Conservation (phyloP, 192 early-diverging fungal genomes). For the Umbelopsis vinacea region DNA sequence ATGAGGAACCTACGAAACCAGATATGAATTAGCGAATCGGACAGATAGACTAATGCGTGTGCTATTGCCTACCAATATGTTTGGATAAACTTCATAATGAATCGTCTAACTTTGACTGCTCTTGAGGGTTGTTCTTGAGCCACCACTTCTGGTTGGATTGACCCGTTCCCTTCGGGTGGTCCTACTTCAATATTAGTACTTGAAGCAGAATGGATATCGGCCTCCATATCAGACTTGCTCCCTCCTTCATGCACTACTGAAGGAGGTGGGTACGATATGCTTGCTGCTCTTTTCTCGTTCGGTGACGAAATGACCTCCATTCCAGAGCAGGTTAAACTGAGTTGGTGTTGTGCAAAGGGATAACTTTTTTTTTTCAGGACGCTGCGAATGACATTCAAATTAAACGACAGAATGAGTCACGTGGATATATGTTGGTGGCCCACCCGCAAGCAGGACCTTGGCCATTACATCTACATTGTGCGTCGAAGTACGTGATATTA, state of each 20-base stretch:
- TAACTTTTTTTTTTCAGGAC: too few species aligned
- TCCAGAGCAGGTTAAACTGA: neutral
- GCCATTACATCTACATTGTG: too few species aligned
- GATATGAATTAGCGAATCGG: neutral
- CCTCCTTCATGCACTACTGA: neutral
- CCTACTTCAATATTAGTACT: neutral
- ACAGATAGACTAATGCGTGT: neutral
- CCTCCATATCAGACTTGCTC: neutral
- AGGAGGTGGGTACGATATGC: neutral
- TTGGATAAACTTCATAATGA: neutral
- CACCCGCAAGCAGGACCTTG: too few species aligned
- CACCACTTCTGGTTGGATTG: neutral
- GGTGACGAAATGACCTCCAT: neutral
- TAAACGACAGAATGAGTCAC: too few species aligned
- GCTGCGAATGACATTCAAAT: too few species aligned
- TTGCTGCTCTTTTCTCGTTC: neutral
- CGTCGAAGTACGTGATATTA: too few species aligned
- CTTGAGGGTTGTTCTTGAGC: neutral
- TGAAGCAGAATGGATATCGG: neutral
- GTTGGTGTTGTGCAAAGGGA: neutral
- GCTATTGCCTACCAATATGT: neutral
- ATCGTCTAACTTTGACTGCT: neutral
- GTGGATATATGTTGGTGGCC: too few species aligned
- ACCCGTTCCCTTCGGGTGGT: neutral
- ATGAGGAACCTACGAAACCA: conserved; percentile 53